phyloP scores from a whole-genome alignment of 139 green algal genomes.

The Zygnema cylindricum region DNA sequence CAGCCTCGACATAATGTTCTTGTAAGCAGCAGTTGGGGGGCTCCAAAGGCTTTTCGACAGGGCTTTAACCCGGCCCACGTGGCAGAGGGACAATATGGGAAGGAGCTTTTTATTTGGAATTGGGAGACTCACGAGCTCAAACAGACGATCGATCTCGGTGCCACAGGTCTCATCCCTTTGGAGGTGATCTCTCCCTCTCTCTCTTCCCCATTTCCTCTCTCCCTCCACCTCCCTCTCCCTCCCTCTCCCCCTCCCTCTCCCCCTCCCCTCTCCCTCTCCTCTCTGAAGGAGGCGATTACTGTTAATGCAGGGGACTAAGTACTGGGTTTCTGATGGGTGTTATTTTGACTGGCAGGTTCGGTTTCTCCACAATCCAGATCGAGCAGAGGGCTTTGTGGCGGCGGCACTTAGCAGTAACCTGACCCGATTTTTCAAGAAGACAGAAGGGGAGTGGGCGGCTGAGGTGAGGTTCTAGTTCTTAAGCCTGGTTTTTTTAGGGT shows the following conservation, averaged over 20 bases:
- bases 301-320: no score
- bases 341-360: no score
- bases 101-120: conserved; percentile 78
- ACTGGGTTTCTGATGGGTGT: no score
- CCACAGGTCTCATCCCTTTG: conserved; percentile 76
- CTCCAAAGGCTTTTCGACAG: conserved; percentile 65
- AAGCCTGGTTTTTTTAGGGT: not conserved
- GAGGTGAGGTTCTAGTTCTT: conserved; percentile 56
- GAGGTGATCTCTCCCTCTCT: no score
- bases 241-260: no score
- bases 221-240: no score
- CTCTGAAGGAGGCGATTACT: no score
- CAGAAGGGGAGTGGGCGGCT: not conserved
- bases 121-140: conserved; percentile 71
- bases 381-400: conserved; percentile 75
- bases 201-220: no score
- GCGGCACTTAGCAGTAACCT: conserved; percentile 79
- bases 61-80: conserved; percentile 65
- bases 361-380: conserved; percentile 81
- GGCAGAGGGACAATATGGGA: conserved; percentile 67
- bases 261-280: no score
- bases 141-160: conserved; percentile 76
- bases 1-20: conserved; percentile 85
- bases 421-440: conserved; percentile 73
- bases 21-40: conserved; percentile 76